A percentile compares a stretch with the other conserved stretches of the same genome.
Evolutionary conservation across 2,329 filamentous ascomycete genomes (phyloP).

Genomic region (Geoglossum cookeanum): DNA sequence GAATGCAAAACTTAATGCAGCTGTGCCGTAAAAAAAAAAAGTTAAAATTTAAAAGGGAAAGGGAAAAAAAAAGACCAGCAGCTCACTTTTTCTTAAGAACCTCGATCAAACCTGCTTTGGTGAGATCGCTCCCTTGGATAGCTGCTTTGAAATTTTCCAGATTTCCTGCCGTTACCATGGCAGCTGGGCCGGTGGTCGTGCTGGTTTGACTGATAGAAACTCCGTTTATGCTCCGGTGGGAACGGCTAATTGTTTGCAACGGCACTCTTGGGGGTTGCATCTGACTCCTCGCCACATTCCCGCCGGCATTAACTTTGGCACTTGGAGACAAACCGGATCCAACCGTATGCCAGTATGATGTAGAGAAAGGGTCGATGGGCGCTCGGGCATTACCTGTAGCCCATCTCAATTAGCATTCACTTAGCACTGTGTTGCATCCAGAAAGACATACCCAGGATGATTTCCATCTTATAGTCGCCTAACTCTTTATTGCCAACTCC

Average conservation of each 20-base stretch:
- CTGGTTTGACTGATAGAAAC: not conserved
- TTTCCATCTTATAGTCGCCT: conserved; percentile 50
- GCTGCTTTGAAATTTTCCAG: conserved; percentile 49
- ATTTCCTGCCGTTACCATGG: conserved; percentile 5
- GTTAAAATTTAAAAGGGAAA: not conserved
- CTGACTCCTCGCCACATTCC: not conserved
- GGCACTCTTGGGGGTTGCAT: conserved; percentile 18
- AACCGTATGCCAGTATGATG: conserved; percentile 48
- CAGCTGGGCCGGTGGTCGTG: not conserved
- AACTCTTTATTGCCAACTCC: conserved; percentile 29
- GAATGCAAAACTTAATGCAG: not conserved
- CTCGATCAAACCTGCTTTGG: conserved; percentile 57
- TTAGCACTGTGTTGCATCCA: conserved; percentile 6
- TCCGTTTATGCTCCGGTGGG: not conserved
- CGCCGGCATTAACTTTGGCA: not conserved
- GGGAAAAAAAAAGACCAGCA: too few relatives aligned
- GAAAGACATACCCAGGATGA: conserved; percentile 43
- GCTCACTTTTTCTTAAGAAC: conserved; percentile 47
- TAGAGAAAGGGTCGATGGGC: conserved; percentile 71
- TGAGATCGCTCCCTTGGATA: conserved; percentile 51
- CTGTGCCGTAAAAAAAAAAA: not conserved
- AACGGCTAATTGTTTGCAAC: conserved; percentile 14
- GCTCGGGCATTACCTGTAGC: conserved; percentile 25
- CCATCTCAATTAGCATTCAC: not conserved
- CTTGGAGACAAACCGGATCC: conserved; percentile 8